Percentiles rank a stretch among this genome's conserved stretches.
Evolutionary conservation across 1,139 yeast species (phyloP).

Genomic region (Saccharomycopsis crataegensis): DNA sequence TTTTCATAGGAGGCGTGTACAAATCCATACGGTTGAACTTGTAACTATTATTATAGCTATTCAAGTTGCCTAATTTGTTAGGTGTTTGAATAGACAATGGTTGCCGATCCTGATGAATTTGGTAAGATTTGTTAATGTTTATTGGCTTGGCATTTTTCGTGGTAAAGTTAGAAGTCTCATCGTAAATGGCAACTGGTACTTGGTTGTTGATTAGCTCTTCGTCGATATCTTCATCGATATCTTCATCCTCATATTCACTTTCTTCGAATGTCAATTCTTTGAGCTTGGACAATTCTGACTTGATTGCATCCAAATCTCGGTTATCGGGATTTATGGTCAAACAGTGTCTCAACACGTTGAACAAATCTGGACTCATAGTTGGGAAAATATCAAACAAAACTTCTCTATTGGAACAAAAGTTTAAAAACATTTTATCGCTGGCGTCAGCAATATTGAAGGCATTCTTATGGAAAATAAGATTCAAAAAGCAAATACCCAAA

Average conservation of each 20-base stretch:
- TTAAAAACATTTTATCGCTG: slow-evolving; percentile 78
- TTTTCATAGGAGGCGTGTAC: slow-evolving; percentile 71
- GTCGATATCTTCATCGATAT: slow-evolving; percentile 8
- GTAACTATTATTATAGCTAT: slow-evolving; percentile 23
- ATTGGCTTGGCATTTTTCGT: slow-evolving; percentile 25
- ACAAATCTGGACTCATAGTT: slow-evolving; percentile 79
- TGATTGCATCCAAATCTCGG: slow-evolving; percentile 58
- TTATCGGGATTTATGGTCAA: slow-evolving; percentile 84
- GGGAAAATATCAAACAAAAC: slow-evolving; percentile 90
- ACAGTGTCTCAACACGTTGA: slow-evolving; percentile 69
- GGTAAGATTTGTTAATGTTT: slow-evolving; percentile 24
- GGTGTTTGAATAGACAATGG: slow-evolving; percentile 60
- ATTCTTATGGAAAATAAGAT: slow-evolving; percentile 81
- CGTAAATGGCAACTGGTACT: slow-evolving; percentile 5
- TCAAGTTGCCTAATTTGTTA: slow-evolving; percentile 23
- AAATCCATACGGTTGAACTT: slow-evolving; percentile 59
- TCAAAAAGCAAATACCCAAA: slow-evolving; percentile 76
- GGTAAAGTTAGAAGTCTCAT: slow-evolving; percentile 19
- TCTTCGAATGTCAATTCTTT: slow-evolving; percentile 80
- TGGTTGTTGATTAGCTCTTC: not conserved
- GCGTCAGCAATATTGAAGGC: slow-evolving; percentile 83
- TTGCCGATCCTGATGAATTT: slow-evolving; percentile 44
- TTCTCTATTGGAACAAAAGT: slow-evolving; percentile 83
- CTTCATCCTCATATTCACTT: slow-evolving; percentile 44
- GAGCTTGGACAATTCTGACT: slow-evolving; percentile 50